Percentiles rank a stretch among this genome's conserved stretches.
Evolutionary conservation across 164 flowering plant species (phyloP).

Genomic region (Magnolia officinalis): DNA sequence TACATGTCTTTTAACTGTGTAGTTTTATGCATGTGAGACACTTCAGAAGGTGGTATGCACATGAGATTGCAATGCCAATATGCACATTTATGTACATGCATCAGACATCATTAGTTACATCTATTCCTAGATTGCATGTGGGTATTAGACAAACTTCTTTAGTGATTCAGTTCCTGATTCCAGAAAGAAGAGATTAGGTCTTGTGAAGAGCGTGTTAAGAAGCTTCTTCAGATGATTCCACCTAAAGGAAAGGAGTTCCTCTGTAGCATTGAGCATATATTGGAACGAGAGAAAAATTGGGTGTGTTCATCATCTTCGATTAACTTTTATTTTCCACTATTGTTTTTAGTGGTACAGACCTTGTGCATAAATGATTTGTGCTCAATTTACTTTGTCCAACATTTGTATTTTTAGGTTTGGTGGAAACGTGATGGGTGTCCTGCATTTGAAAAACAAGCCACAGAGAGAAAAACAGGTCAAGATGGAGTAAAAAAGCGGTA

Average conservation of each 20-base stretch:
- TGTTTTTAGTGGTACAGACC: neutral
- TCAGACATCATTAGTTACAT: neutral
- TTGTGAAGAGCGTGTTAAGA: slow-evolving; percentile 88
- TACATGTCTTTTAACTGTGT: neutral
- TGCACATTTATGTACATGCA: neutral
- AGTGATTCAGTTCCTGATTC: neutral
- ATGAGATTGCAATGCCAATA: neutral
- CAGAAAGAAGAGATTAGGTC: slow-evolving; percentile 91
- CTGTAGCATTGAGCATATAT: slow-evolving; percentile 77
- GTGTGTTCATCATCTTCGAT: slow-evolving; percentile 31
- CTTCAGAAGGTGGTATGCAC: neutral
- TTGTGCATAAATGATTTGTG: neutral
- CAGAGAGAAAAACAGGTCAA: slow-evolving; percentile 57
- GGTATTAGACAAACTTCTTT: neutral
- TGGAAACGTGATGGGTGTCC: slow-evolving; percentile 99
- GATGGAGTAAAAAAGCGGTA: slow-evolving; percentile 81
- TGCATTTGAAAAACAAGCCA: slow-evolving; percentile 80
- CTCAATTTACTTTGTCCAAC: neutral
- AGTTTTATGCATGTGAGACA: neutral
- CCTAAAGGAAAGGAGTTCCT: slow-evolving; percentile 96
- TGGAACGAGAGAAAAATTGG: slow-evolving; percentile 97
- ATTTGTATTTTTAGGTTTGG: slow-evolving; percentile 59
- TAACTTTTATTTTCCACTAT: neutral
- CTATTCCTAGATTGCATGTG: neutral
- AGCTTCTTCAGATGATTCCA: slow-evolving; percentile 84